These are phyloP conservation scores for Emmonsiellopsis sp. DNA, from an alignment of 2,329 filamentous ascomycete species.

Conservation along the genomic window DNA sequence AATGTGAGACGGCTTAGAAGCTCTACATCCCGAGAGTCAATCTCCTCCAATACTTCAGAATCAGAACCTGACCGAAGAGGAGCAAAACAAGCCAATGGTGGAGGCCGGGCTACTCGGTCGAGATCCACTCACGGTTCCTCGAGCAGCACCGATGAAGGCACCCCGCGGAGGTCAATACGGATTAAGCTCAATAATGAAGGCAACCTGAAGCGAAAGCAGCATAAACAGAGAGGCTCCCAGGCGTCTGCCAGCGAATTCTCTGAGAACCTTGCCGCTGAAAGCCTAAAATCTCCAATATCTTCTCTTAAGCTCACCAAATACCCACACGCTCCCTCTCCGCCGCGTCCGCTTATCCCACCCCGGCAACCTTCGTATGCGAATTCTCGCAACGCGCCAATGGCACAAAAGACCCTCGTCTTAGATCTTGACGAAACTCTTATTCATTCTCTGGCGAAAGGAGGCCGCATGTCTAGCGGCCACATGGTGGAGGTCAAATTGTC, in stretches of 20 bases:
- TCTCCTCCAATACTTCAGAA: conserved; percentile 45
- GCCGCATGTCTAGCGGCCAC: conserved; percentile 89
- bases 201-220: conserved; percentile 58
- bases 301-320: conserved; percentile 69
- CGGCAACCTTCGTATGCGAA: conserved; percentile 73
- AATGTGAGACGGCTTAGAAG: conserved; percentile 23
- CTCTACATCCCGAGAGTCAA: conserved; percentile 31
- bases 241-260: conserved; percentile 14
- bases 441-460: conserved; percentile 94
- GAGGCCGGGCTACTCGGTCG: conserved; percentile 18
- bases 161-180: conserved; percentile 70
- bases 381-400: conserved; percentile 33
- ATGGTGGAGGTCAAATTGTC: conserved; percentile 93
- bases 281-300: conserved; percentile 83
- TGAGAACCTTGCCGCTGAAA: conserved; percentile 55
- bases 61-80: conserved; percentile 39
- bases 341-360: conserved; percentile 77
- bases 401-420: conserved; percentile 87
- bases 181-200: conserved; percentile 83
- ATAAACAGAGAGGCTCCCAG: conserved; percentile 21
- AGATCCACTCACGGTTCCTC: conserved; percentile 18
- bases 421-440: conserved; percentile 97
- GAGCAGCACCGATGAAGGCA: conserved; percentile 48
- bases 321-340: conserved; percentile 78
- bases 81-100: conserved; percentile 14